Evolutionary conservation across 2,329 filamentous ascomycete genomes (phyloP).

Genomic region (Cordyceps pruinosa): DNA sequence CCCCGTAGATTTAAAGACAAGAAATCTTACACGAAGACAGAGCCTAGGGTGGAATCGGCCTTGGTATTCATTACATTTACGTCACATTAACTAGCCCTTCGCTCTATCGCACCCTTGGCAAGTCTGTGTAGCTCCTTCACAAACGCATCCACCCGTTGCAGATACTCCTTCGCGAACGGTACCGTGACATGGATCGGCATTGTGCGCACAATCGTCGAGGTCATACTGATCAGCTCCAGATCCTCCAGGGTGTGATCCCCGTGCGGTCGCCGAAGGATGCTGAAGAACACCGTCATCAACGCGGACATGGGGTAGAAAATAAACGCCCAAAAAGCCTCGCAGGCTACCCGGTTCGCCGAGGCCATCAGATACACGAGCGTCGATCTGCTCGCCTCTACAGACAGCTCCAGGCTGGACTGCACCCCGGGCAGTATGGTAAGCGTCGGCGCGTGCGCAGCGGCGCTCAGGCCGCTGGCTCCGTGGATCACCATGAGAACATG

Average conservation of each 20-base stretch:
- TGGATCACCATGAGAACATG: slow-evolving; percentile 50
- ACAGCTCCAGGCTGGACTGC: slow-evolving; percentile 45
- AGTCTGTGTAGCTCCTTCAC: slow-evolving; percentile 37
- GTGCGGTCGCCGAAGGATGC: slow-evolving; percentile 42
- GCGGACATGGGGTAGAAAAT: slow-evolving; percentile 52
- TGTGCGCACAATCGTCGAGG: slow-evolving; percentile 36
- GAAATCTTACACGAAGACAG: neutral
- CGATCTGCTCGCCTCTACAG: slow-evolving; percentile 49
- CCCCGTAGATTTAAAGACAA: neutral
- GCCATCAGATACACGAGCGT: slow-evolving; percentile 42
- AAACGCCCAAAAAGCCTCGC: slow-evolving; percentile 46
- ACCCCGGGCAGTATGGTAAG: slow-evolving; percentile 35
- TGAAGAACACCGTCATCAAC: slow-evolving; percentile 47
- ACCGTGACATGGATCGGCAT: slow-evolving; percentile 26
- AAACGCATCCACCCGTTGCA: slow-evolving; percentile 36
- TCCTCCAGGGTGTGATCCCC: slow-evolving; percentile 37
- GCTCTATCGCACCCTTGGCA: slow-evolving; percentile 33
- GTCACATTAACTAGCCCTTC: neutral
- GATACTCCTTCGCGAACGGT: slow-evolving; percentile 30
- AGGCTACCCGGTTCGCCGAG: slow-evolving; percentile 34
- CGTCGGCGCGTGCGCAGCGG: slow-evolving; percentile 26
- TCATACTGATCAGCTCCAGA: slow-evolving; percentile 36
- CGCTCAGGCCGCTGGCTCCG: slow-evolving; percentile 45
- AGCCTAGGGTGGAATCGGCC: neutral
- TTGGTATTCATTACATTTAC: neutral